Conservation (phyloP, 768 basidiomycete species). For the Crassisporium funariophilum region DNA sequence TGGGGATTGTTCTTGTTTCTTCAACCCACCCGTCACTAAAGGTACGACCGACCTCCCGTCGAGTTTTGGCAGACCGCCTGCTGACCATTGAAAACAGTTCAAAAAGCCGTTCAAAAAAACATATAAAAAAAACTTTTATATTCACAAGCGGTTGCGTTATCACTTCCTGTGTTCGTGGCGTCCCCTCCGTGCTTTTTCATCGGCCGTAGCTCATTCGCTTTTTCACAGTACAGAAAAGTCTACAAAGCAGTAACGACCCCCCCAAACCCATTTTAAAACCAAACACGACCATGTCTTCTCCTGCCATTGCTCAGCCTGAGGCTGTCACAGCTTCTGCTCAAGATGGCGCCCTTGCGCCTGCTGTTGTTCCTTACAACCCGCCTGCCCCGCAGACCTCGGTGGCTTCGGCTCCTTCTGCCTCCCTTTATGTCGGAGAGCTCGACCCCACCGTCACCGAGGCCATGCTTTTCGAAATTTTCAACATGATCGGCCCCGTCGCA, state of each 20-base stretch:
- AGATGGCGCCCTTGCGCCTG: slow-evolving; percentile 45
- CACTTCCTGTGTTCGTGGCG: slow-evolving; percentile 59
- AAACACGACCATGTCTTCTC: slow-evolving; percentile 56
- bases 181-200: slow-evolving; percentile 14
- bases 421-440: slow-evolving; percentile 98
- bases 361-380: slow-evolving; percentile 59
- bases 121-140: slow-evolving; percentile 63
- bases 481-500: slow-evolving; percentile 99
- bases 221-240: slow-evolving; percentile 63
- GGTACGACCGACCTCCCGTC: slow-evolving; percentile 37
- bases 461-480: slow-evolving; percentile 99
- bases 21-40: slow-evolving; percentile 71
- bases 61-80: slow-evolving; percentile 8
- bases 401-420: slow-evolving; percentile 79
- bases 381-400: slow-evolving; percentile 55
- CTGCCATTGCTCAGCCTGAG: slow-evolving; percentile 55
- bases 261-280: slow-evolving; percentile 50
- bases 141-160: slow-evolving; percentile 77
- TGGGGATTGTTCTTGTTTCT: slow-evolving; percentile 36
- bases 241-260: slow-evolving; percentile 92
- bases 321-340: slow-evolving; percentile 53
- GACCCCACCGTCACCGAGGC: slow-evolving; percentile 98
- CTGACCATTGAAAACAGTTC: slow-evolving; percentile 36
- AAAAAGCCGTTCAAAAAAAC: slow-evolving; percentile 73
- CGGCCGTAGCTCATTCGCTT: slow-evolving; percentile 15